Evolutionary conservation across 225 moss, liverwort and hornwort genomes (phyloP), one percentile per base, ranked within the genome.

Genomic region (Marchantia polymorpha): DNA sequence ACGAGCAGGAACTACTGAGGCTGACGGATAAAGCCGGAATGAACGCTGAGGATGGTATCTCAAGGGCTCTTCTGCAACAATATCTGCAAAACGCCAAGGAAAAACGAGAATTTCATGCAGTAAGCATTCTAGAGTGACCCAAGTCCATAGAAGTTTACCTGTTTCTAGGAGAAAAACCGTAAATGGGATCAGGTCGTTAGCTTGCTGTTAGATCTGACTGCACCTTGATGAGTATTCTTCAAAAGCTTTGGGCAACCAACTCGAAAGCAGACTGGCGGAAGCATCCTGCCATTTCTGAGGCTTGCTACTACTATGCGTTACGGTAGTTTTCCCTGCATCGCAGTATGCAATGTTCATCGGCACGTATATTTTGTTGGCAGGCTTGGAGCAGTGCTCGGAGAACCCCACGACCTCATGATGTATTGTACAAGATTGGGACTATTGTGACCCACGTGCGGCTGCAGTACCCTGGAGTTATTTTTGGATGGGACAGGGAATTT

Each of bases 391-490:
- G 75, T 55, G 83, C 82, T 67, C 81, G 84, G 73, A 82, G 83
- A 78, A 72, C 77, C 23, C 90, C 85, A 19, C 83, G 88, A 63
- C 85, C 88, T 60, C 55, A n/a, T 47, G 64, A 84, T 78, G 83
- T 90, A 59, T 79, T 77, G 6, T 88, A 82, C 60, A 84, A 75
- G 64, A 77, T 90, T 54, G 90, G 90, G 50, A 79, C 82, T 73
- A 84, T 87, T 22, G 87, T 90, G 46, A 87, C 80, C 77, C 90
- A 90, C 77, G 75, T 78, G 17, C 85, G 88, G 39, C 79, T 90
- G 74, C 90, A 87, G 52, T 90, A 90, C 84, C 83, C 82, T 48
- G 90, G 90, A 69, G 90, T 88, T 54, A 87, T 90, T 80, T 90
- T 88, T 77, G 90, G 90, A 69, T 90, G 90, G 90, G 90, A 90